phyloP scores from a whole-genome alignment of 139 green algal genomes.

The Closterium sp. region DNA sequence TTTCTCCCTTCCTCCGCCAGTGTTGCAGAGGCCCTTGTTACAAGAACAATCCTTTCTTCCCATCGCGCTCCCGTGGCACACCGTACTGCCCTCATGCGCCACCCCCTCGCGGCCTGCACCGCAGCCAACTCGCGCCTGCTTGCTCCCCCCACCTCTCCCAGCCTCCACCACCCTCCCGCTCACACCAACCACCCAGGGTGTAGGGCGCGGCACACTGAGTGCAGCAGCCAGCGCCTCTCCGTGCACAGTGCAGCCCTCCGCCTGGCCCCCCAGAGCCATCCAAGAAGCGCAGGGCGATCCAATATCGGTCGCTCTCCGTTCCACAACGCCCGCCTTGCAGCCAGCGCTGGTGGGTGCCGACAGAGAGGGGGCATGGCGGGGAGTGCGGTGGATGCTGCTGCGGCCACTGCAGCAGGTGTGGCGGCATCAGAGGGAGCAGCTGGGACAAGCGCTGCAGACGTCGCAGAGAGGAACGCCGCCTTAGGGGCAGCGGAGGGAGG shows the following conservation, averaged over 20 bases:
- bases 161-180: background rate
- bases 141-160: background rate
- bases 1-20: background rate
- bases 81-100: background rate
- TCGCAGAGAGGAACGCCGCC: background rate
- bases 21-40: background rate
- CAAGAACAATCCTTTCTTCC: background rate
- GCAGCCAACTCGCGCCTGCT: background rate
- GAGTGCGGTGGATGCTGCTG: background rate
- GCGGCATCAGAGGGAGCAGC: background rate
- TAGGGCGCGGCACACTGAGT: too few relatives aligned
- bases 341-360: too few relatives aligned
- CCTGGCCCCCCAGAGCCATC: background rate
- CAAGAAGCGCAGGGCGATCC: background rate
- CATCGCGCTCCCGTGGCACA: background rate
- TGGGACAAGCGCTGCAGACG: background rate
- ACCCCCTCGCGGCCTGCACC: background rate
- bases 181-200: background rate
- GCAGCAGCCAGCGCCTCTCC: background rate
- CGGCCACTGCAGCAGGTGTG: too few relatives aligned
- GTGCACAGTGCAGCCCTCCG: background rate
- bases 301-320: background rate
- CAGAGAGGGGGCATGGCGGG: background rate
- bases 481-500: background rate
- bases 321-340: background rate